These are phyloP conservation scores for Chaetoceros tenuissimus DNA, from an alignment of 108 stramenopile species.

Conservation along the genomic window DNA sequence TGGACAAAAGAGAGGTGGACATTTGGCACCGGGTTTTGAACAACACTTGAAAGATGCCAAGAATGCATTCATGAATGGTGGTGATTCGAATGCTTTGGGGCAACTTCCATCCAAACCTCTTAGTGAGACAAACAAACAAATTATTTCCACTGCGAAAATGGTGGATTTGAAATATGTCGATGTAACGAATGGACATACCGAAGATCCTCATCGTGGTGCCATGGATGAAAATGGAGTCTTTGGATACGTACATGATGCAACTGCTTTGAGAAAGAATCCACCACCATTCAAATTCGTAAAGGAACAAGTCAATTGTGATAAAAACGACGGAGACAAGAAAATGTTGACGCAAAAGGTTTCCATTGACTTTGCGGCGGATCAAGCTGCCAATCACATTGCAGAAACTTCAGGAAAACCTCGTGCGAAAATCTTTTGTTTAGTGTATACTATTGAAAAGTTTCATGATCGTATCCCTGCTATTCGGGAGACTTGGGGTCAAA, in stretches of 20 bases:
- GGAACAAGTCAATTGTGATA: conserved; percentile 30
- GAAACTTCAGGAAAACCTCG: conserved; percentile 38
- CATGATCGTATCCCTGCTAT: conserved; percentile 63
- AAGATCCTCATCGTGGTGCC: conserved; percentile 76
- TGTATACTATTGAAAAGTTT: conserved; percentile 68
- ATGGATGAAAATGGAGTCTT: conserved; percentile 58
- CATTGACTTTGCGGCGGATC: conserved; percentile 44
- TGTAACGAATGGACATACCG: conserved; percentile 43
- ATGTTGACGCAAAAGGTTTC: conserved; percentile 70
- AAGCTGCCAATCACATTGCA: conserved; percentile 44
- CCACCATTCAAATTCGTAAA: conserved; percentile 43
- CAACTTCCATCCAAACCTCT: conserved; percentile 56
- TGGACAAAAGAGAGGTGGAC: conserved; percentile 2
- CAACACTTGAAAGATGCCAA: background rate
- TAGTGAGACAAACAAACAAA: conserved; percentile 33
- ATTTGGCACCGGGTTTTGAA: too few relatives aligned
- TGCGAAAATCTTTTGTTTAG: conserved; percentile 77
- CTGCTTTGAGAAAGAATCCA: conserved; percentile 53
- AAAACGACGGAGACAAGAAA: conserved; percentile 42
- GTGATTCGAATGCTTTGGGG: conserved; percentile 3
- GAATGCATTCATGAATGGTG: conserved; percentile 4
- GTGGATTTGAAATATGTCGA: conserved; percentile 59
- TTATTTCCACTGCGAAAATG: conserved; percentile 50
- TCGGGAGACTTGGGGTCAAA: conserved; percentile 72
- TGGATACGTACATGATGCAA: conserved; percentile 83